Evolutionary conservation across 495 filamentous ascomycete genomes (phyloP).

Genomic region (Penicillium cataractarum): DNA sequence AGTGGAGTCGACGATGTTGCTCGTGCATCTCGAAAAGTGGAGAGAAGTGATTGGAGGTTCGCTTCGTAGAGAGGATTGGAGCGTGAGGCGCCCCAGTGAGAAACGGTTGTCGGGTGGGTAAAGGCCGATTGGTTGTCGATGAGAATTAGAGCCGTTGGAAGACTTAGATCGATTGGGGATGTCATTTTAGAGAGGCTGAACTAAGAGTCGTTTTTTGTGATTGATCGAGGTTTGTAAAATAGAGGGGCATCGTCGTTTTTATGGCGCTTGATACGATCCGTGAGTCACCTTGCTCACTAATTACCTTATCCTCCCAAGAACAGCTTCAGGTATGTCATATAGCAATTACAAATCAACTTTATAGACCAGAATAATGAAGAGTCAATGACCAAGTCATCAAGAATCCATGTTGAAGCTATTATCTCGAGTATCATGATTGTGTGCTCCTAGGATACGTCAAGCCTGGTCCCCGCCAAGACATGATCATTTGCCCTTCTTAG

Average conservation of each 20-base stretch:
- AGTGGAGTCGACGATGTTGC: conserved; percentile 21
- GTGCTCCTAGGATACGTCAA: not conserved
- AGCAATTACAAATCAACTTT: not conserved
- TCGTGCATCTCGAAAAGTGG: conserved; percentile 42
- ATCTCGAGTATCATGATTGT: not conserved
- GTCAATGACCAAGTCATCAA: not conserved
- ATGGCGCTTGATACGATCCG: not conserved
- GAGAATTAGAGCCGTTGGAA: conserved; percentile 55
- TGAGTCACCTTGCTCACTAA: conserved; percentile 18
- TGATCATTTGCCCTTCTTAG: not conserved
- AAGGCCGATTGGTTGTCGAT: conserved; percentile 63
- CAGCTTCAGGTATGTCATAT: not conserved
- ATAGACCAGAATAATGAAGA: not conserved
- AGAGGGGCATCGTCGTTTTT: not conserved
- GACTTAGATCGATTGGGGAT: conserved; percentile 23
- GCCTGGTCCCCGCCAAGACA: not conserved
- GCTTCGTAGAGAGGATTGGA: conserved; percentile 51
- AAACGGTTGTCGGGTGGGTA: conserved; percentile 37
- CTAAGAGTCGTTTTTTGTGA: not conserved
- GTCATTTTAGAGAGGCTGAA: conserved; percentile 11
- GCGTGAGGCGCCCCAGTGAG: conserved; percentile 44
- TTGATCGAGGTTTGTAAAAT: not conserved
- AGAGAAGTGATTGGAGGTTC: conserved; percentile 46
- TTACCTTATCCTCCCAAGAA: not conserved
- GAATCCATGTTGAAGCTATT: not conserved